phyloP scores from a whole-genome alignment of 345 rosid species.

The Boechera stricta region DNA sequence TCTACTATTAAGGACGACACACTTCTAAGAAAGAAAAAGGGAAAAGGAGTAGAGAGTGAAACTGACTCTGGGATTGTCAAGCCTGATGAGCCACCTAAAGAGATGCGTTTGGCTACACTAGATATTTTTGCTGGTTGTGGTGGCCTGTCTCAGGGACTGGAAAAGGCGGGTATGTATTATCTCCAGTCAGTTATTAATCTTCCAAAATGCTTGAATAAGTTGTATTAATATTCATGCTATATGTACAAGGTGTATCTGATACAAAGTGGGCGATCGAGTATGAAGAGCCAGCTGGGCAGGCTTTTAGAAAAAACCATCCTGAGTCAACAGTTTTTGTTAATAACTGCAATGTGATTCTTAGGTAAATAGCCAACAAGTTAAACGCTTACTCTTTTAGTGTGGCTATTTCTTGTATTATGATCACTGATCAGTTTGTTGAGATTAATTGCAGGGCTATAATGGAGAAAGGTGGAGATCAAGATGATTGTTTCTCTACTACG shows the following conservation, averaged over 20 bases:
- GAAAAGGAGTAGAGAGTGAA: slow-evolving; percentile 70
- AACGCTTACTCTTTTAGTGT: not conserved
- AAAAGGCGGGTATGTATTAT: slow-evolving; percentile 58
- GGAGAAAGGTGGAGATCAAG: slow-evolving; percentile 75
- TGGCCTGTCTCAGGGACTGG: slow-evolving; percentile 76
- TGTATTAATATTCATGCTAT: slow-evolving; percentile 31
- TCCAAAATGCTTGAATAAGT: slow-evolving; percentile 1
- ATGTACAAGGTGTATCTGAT: slow-evolving; percentile 62
- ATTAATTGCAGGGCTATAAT: slow-evolving; percentile 69
- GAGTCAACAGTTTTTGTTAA: slow-evolving; percentile 67
- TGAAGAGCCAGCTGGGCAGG: slow-evolving; percentile 91
- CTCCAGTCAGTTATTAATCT: not conserved
- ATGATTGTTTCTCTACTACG: slow-evolving; percentile 79
- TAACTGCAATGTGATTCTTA: slow-evolving; percentile 91
- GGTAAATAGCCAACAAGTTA: slow-evolving; percentile 39
- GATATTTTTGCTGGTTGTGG: slow-evolving; percentile 94
- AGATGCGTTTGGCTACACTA: slow-evolving; percentile 58
- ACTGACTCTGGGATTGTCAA: slow-evolving; percentile 45
- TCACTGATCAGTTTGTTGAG: slow-evolving; percentile 20
- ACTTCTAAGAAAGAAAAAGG: slow-evolving; percentile 71
- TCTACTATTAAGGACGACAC: slow-evolving; percentile 56
- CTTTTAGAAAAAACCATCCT: slow-evolving; percentile 73
- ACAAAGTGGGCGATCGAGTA: slow-evolving; percentile 95
- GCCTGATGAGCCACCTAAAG: slow-evolving; percentile 46
- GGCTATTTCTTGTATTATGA: slow-evolving; percentile 6